Percentiles rank a stretch among this genome's conserved stretches.
Evolutionary conservation across 2,329 filamentous ascomycete species (phyloP).

Genomic region (Paecilomyces formosus): DNA sequence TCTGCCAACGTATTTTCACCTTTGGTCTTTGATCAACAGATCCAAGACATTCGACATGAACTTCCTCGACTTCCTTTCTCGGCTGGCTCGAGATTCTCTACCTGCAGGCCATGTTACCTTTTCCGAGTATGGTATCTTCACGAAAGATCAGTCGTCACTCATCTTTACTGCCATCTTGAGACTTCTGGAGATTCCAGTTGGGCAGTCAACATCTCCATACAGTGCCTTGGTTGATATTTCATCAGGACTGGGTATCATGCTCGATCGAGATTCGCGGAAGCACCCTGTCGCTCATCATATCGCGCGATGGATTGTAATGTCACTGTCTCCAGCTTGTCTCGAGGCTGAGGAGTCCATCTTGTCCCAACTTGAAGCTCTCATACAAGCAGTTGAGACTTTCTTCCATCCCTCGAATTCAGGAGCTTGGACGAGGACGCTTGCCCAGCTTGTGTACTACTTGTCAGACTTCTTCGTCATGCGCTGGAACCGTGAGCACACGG

Average conservation of each 20-base stretch:
- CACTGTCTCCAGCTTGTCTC: conserved; percentile 75
- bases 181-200: conserved; percentile 89
- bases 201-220: conserved; percentile 90
- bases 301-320: conserved; percentile 87
- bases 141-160: conserved; percentile 79
- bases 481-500: conserved; percentile 91
- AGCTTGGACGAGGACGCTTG: conserved; percentile 79
- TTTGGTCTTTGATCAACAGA: conserved; percentile 88
- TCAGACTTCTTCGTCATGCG: conserved; percentile 95
- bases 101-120: conserved; percentile 69
- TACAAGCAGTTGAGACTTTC: conserved; percentile 95
- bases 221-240: conserved; percentile 70
- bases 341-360: conserved; percentile 72
- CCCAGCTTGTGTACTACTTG: conserved; percentile 85
- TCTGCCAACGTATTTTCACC: conserved; percentile 87
- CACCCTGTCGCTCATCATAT: conserved; percentile 89
- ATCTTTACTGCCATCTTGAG: conserved; percentile 89
- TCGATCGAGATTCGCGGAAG: conserved; percentile 90
- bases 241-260: conserved; percentile 72
- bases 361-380: conserved; percentile 77
- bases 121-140: conserved; percentile 82
- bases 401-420: conserved; percentile 98
- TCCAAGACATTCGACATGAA: conserved; percentile 81
- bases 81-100: conserved; percentile 77
- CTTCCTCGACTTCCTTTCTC: conserved; percentile 83